phyloP scores from a whole-genome alignment of 2,329 filamentous ascomycete genomes.

The Plectosphaerella sp. region DNA sequence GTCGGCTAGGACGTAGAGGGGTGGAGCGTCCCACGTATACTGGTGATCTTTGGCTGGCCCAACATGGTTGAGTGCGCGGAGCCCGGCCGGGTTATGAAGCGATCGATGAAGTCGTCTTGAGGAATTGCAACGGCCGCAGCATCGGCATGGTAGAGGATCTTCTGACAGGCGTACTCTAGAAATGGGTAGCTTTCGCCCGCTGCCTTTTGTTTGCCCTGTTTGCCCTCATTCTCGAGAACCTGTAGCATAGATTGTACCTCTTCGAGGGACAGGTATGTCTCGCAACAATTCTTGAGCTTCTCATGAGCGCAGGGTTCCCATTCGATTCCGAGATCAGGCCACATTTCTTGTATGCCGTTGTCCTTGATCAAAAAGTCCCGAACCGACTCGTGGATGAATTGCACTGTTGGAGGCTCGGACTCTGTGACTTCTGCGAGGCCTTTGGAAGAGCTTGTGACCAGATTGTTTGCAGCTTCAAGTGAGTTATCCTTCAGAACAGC shows the following conservation, averaged over 20 bases:
- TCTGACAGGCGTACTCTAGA: constrained; percentile 36
- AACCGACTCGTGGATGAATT: constrained; percentile 50
- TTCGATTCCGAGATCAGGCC: constrained; percentile 23
- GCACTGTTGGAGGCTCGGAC: constrained; percentile 25
- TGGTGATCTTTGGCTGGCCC: constrained; percentile 17
- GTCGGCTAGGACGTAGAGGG: constrained; percentile 31
- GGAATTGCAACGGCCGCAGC: constrained; percentile 19
- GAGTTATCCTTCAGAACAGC: too few relatives aligned
- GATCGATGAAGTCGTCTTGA: constrained; percentile 24
- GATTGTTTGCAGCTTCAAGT: constrained; percentile 6
- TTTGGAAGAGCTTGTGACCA: constrained; percentile 35
- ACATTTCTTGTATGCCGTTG: constrained; percentile 17
- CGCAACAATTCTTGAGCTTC: constrained; percentile 36
- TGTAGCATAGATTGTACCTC: neutral
- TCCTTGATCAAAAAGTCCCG: constrained; percentile 39
- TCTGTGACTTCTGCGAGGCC: constrained; percentile 37
- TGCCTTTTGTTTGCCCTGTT: too few relatives aligned
- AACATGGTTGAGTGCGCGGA: constrained; percentile 22
- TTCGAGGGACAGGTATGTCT: neutral
- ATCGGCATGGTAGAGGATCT: constrained; percentile 36
- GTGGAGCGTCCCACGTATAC: constrained; percentile 17
- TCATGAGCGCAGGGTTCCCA: constrained; percentile 33
- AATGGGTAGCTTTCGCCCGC: constrained; percentile 31
- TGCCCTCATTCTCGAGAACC: neutral
- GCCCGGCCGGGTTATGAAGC: constrained; percentile 23